Base-by-base conservation (phyloP, 116 monocot species). In the Iris pallida region DNA sequence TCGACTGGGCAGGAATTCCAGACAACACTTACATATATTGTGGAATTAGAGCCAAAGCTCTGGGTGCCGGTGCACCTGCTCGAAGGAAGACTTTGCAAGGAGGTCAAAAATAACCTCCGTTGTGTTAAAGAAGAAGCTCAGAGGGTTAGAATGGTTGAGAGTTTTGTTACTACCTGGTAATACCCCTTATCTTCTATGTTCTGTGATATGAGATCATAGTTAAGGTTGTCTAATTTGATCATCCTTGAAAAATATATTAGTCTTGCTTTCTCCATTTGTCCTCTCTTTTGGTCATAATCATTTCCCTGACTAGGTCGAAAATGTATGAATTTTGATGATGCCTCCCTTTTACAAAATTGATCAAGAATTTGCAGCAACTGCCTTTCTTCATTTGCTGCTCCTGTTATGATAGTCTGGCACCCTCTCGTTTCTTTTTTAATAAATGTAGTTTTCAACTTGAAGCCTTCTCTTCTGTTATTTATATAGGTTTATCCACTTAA, bases 21-120 rank as follows among this genome's bases (percentile, higher is more conserved):
- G 55, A 92, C 86, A 10, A 77, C 78, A 42, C 79, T 92, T 47
- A 81, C 82, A 6, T 96, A 92, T 71, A 41, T 63, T n/a, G 87
- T 96, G 59, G 87, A 92, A 56, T 64, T 96, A 57, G 92, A 92
- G 53, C 96, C 96, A 14, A 96, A 92, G 73, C 73, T 86, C 11
- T 86, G 88, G 96, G 64, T 96, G 30, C 96, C 96, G 20, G 86
- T 92, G 10, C 78, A 73, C 53, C 75, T 96, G 18, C 68, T 96
- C 65, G 96, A 92, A 85, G 89, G 91, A 56, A 91, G 84, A 71
- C 44, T 96, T 57, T 79, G 89, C 57, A 89, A 53, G 46, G 92
- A 96, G 64, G 69, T 96, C 5, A 89, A 87, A 79, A 75, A 14
- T 12, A 92, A 92, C 68, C 86, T 96, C 69, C 53, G 59, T 46